phyloP scores from a whole-genome alignment of 164 flowering plant species.

The Chloranthus sessilifolius region DNA sequence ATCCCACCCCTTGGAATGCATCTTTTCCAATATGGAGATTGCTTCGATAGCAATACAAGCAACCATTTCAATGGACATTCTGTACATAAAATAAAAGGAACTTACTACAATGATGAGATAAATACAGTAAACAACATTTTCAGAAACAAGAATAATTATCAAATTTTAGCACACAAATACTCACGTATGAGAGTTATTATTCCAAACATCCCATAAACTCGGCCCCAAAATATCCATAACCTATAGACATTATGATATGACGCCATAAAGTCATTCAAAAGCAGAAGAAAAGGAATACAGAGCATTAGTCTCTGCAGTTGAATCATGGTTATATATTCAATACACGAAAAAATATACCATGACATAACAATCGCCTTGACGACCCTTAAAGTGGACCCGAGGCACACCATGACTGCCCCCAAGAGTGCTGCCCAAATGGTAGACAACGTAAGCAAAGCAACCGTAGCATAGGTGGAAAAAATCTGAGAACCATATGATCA shows the following conservation, averaged over 20 bases:
- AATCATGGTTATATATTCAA: neutral
- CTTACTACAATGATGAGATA: neutral
- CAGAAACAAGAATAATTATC: no score
- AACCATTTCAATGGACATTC: conserved; percentile 21
- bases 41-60: conserved; percentile 22
- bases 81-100: neutral
- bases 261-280: neutral
- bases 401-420: conserved; percentile 95
- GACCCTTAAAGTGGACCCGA: conserved; percentile 73
- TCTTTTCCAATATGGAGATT: conserved; percentile 20
- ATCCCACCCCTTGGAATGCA: conserved; percentile 22
- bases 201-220: conserved; percentile 97
- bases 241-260: conserved; percentile 26
- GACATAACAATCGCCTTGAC: conserved; percentile 77
- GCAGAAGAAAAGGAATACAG: neutral
- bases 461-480: neutral
- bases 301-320: neutral
- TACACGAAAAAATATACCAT: conserved; percentile 43
- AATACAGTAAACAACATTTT: neutral
- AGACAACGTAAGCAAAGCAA: conserved; percentile 4
- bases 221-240: conserved; percentile 99
- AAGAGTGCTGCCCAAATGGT: conserved; percentile 43
- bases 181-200: conserved; percentile 33
- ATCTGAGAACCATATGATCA: neutral
- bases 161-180: conserved; percentile 2